These are phyloP conservation scores for Darksidea phi DNA, from an alignment of 495 filamentous ascomycete species.

Conservation along the genomic window DNA sequence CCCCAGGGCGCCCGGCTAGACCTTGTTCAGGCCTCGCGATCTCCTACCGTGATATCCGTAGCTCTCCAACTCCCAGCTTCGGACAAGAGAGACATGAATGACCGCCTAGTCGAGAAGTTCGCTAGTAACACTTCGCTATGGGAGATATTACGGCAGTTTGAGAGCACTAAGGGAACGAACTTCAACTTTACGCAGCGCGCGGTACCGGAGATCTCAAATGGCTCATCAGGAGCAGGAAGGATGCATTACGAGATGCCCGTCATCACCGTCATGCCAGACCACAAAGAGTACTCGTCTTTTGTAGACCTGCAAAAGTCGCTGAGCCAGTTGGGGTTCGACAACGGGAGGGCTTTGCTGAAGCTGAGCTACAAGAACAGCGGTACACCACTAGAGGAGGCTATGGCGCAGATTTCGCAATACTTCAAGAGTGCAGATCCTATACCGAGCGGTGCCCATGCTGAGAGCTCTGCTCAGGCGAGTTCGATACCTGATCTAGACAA, in stretches of 20 bases:
- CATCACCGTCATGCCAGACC: constrained; percentile 67
- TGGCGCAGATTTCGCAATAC: constrained; percentile 72
- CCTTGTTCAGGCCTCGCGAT: constrained; percentile 78
- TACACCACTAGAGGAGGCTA: constrained; percentile 78
- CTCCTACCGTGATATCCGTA: constrained; percentile 78
- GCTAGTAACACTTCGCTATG: constrained; percentile 81
- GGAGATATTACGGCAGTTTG: constrained; percentile 84
- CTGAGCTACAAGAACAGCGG: constrained; percentile 73
- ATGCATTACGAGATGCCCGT: constrained; percentile 84
- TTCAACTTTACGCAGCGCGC: constrained; percentile 72
- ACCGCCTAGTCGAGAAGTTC: constrained; percentile 76
- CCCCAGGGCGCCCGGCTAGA: constrained; percentile 86
- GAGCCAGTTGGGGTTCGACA: constrained; percentile 81
- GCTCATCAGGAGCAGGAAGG: constrained; percentile 61
- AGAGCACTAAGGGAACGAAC: constrained; percentile 59
- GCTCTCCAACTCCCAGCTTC: constrained; percentile 75
- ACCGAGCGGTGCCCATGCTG: constrained; percentile 19
- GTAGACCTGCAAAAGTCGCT: constrained; percentile 83
- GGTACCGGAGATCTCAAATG: constrained; percentile 54
- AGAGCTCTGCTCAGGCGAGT: not conserved
- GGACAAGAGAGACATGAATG: constrained; percentile 64
- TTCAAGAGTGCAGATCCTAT: constrained; percentile 49
- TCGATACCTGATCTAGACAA: constrained; percentile 22
- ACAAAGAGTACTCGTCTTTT: constrained; percentile 68
- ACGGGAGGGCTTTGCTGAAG: constrained; percentile 73